phyloP scores from a whole-genome alignment of 805 yeast genomes.

The Kuraishia floccosa region DNA sequence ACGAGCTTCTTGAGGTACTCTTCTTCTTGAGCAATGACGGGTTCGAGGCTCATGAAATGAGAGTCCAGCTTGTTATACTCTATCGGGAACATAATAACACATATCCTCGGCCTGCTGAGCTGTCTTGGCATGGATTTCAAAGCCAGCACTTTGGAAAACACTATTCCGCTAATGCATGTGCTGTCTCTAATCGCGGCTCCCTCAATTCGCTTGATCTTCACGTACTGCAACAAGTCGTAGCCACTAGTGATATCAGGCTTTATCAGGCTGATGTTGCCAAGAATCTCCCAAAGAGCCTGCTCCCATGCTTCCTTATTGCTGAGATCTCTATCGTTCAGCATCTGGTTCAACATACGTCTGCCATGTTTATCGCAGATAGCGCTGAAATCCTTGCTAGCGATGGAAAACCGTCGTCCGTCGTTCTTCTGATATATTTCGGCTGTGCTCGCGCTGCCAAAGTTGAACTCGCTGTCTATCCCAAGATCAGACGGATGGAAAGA shows the following conservation, averaged over 20 bases:
- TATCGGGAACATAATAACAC: conserved; percentile 78
- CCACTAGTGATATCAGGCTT: conserved; percentile 51
- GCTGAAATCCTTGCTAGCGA: conserved; percentile 4
- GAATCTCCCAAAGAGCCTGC: conserved; percentile 31
- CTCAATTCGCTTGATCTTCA: conserved; percentile 73
- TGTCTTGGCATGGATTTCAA: conserved; percentile 63
- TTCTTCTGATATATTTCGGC: too few relatives aligned
- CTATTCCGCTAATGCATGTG: conserved; percentile 59
- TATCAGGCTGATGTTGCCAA: conserved; percentile 45
- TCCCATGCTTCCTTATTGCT: conserved; percentile 48
- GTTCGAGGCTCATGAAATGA: conserved; percentile 71
- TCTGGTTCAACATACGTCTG: conserved; percentile 42
- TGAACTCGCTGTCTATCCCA: too few relatives aligned
- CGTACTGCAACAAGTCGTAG: conserved; percentile 78
- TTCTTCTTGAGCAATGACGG: conserved; percentile 76
- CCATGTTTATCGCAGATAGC: conserved; percentile 27
- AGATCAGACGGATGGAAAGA: too few relatives aligned
- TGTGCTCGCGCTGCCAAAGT: too few relatives aligned
- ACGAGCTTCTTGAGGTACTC: conserved; percentile 79
- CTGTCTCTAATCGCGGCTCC: conserved; percentile 65
- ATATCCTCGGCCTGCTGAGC: conserved; percentile 60
- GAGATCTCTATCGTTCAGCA: conserved; percentile 50
- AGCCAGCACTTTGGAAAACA: conserved; percentile 77
- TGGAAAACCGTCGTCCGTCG: too few relatives aligned
- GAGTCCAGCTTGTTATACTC: conserved; percentile 58